Base-by-base conservation (phyloP, 352 stramenopile species). In the Lagenidium sp. region DNA sequence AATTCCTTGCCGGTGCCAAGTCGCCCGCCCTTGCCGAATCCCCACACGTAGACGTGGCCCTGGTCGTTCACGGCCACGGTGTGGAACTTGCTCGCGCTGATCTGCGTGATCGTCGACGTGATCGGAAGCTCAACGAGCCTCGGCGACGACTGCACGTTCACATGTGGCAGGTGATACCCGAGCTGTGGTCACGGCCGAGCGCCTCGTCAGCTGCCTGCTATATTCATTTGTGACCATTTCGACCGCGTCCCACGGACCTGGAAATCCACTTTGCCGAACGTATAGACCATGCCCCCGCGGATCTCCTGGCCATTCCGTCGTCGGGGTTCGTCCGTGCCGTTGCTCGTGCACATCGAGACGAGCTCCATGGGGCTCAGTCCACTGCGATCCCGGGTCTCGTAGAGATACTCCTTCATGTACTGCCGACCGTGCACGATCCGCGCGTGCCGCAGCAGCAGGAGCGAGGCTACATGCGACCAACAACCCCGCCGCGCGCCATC, bases 191-290 rank as follows among this genome's bases (percentile, higher is more conserved):
- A n/a, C n/a, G n/a, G n/a, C n/a, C n/a, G n/a, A n/a, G n/a, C n/a
- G n/a, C n/a, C n/a, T n/a, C n/a, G n/a, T n/a, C n/a, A n/a, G n/a
- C n/a, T n/a, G n/a, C n/a, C n/a, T n/a, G n/a, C n/a, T n/a, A n/a
- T n/a, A n/a, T n/a, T n/a, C n/a, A n/a, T n/a, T n/a, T n/a, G n/a
- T n/a, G n/a, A n/a, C n/a, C n/a, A n/a, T n/a, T n/a, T n/a, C n/a
- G n/a, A n/a, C n/a, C n/a, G n/a, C n/a, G n/a, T n/a, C n/a, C n/a
- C 13, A 44, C 42, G 24, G 44, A 89, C 77, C 73, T 87, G 79
- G 31, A 87, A 92, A 42, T 92, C 79, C 30, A 73, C 68, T 61
- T 89, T 92, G 44, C 79, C 79, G 35, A 89, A 92, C 7, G 76
- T 92, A 54, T 85, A 92, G 15, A 92, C 69, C 38, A 79, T 60